Percentiles rank a stretch among this genome's conserved stretches.
phyloP scores from a whole-genome alignment of 2,329 filamentous ascomycete species.

The Microsporum ferrugineum region DNA sequence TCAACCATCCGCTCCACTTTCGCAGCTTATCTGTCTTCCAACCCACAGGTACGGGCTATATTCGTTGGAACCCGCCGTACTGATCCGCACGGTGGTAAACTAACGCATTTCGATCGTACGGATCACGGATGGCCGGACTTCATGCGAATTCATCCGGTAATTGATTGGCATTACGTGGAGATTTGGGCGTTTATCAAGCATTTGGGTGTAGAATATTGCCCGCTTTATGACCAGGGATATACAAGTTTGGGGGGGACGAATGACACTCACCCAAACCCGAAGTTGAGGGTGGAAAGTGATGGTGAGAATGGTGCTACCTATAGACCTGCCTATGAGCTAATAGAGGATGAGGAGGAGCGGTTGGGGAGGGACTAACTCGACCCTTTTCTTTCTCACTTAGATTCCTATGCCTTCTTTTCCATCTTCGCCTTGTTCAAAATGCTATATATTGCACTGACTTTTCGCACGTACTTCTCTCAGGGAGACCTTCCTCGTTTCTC shows the following conservation, averaged over 20 bases:
- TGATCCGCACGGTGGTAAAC: slow-evolving; percentile 71
- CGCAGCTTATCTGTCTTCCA: slow-evolving; percentile 53
- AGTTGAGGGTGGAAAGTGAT: slow-evolving; percentile 37
- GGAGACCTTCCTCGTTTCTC: no score
- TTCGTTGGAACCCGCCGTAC: slow-evolving; percentile 82
- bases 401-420: no score
- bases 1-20: slow-evolving; percentile 66
- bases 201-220: slow-evolving; percentile 71
- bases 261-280: slow-evolving; percentile 84
- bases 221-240: slow-evolving; percentile 77
- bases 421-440: not conserved
- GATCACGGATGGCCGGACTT: slow-evolving; percentile 84
- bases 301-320: slow-evolving; percentile 34
- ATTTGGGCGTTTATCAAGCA: slow-evolving; percentile 76
- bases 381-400: not conserved
- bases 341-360: slow-evolving; percentile 65
- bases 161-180: slow-evolving; percentile 94
- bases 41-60: slow-evolving; percentile 56
- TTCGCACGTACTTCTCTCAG: no score
- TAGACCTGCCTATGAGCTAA: slow-evolving; percentile 63
- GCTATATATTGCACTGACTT: no score
- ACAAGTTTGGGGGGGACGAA: slow-evolving; percentile 82
- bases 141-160: slow-evolving; percentile 86
- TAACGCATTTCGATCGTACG: slow-evolving; percentile 77
- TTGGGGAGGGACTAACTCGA: slow-evolving; percentile 53